These are phyloP conservation scores for Candida khao-thaluensis DNA, from an alignment of 805 yeast genomes.

Conservation along the genomic window DNA sequence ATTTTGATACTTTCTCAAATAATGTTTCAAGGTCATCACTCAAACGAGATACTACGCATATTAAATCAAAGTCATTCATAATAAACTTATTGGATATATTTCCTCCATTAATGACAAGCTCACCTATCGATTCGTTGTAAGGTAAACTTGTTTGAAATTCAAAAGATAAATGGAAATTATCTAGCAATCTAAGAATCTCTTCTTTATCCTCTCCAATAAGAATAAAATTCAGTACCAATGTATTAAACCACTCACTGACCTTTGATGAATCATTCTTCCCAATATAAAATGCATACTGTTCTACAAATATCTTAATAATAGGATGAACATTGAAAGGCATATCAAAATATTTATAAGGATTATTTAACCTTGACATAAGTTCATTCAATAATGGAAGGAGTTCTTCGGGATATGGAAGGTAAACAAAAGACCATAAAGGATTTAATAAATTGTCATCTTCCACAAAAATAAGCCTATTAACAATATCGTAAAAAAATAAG, in stretches of 20 bases:
- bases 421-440: conserved; percentile 14
- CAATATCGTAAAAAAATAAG: conserved; percentile 24
- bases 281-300: conserved; percentile 43
- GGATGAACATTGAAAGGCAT: conserved; percentile 31
- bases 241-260: conserved; percentile 14
- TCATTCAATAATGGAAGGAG: conserved; percentile 75
- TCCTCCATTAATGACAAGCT: conserved; percentile 31
- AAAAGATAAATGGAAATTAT: conserved; percentile 5
- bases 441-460: conserved; percentile 15
- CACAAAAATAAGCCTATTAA: conserved; percentile 11
- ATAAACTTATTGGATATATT: conserved; percentile 11
- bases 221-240: conserved; percentile 9
- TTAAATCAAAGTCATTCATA: conserved; percentile 15
- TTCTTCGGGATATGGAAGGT: conserved; percentile 16
- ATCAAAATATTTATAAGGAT: conserved; percentile 88
- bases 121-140: conserved; percentile 17
- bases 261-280: neutral
- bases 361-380: conserved; percentile 62
- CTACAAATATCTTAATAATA: conserved; percentile 44
- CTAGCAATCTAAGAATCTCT: conserved; percentile 9
- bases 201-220: conserved; percentile 13
- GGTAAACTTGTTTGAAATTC: conserved; percentile 2
- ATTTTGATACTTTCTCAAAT: conserved; percentile 12
- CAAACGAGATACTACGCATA: conserved; percentile 9
- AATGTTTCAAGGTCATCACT: neutral